Conservation (phyloP, 345 rosid genomes). For the Salix exigua region DNA sequence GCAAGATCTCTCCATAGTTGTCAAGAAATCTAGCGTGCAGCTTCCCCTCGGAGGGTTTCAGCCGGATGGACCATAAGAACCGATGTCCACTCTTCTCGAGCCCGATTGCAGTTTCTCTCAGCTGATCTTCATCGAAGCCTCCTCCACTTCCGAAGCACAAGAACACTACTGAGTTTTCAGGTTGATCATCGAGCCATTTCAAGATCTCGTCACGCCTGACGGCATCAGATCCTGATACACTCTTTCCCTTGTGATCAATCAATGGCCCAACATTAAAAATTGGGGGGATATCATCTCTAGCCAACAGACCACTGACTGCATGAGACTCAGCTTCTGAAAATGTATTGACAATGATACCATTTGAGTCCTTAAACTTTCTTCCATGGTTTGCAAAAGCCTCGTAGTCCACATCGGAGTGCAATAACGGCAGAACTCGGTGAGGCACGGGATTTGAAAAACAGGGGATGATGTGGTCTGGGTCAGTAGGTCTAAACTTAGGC, state of each 20-base stretch:
- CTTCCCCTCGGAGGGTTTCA: slow-evolving; percentile 2
- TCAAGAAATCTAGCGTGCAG: slow-evolving; percentile 20
- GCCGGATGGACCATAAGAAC: slow-evolving; percentile 54
- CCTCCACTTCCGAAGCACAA: slow-evolving; percentile 70
- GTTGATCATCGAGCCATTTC: slow-evolving; percentile 57
- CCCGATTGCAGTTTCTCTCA: slow-evolving; percentile 41
- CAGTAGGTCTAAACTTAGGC: background rate
- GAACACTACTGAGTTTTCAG: slow-evolving; percentile 46
- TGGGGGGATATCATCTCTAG: slow-evolving; percentile 17
- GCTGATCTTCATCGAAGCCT: slow-evolving; percentile 41
- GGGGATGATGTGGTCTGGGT: slow-evolving; percentile 23
- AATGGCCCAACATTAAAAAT: slow-evolving; percentile 54
- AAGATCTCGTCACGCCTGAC: slow-evolving; percentile 17
- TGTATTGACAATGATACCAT: slow-evolving; percentile 49
- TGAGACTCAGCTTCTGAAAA: slow-evolving; percentile 45
- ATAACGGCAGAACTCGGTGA: slow-evolving; percentile 29
- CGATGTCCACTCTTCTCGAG: slow-evolving; percentile 40
- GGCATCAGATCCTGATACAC: background rate
- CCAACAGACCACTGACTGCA: slow-evolving; percentile 21
- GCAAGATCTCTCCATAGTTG: slow-evolving; percentile 26
- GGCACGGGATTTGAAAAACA: slow-evolving; percentile 33
- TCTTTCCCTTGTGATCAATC: background rate
- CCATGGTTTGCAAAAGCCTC: background rate
- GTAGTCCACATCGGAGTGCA: background rate
- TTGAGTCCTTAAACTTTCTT: slow-evolving; percentile 18